Conservation (phyloP, 768 basidiomycete genomes). For the Pisolithus microcarpus region DNA sequence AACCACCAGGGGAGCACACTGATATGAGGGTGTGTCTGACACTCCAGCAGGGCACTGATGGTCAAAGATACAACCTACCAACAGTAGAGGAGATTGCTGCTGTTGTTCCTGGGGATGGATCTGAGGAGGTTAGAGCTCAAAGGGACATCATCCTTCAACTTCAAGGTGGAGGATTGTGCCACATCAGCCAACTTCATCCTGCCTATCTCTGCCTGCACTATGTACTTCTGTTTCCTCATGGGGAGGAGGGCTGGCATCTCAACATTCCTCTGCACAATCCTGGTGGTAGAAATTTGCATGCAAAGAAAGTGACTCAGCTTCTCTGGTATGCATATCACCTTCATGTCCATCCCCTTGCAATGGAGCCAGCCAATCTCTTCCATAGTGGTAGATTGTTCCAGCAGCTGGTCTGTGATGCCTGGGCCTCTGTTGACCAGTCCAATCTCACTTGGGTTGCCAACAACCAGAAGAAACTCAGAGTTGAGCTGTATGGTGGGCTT, state of each 20-base stretch:
- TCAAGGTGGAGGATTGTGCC: constrained; percentile 17
- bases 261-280: constrained; percentile 4
- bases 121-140: constrained; percentile 1
- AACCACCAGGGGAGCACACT: constrained; percentile 4
- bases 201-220: constrained; percentile 33
- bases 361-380: constrained; percentile 25
- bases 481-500: constrained; percentile 29
- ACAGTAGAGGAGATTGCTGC: constrained; percentile 34
- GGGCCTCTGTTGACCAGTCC: constrained; percentile 37
- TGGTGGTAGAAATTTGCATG: neutral
- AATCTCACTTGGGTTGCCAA: constrained; percentile 27
- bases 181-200: constrained; percentile 29
- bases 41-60: constrained; percentile 15
- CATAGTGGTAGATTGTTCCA: constrained; percentile 31
- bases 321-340: neutral
- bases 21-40: constrained; percentile 5
- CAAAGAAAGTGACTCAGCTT: neutral
- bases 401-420: constrained; percentile 39
- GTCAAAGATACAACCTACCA: constrained; percentile 35
- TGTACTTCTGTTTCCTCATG: constrained; percentile 36
- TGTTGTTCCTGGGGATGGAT: constrained; percentile 28
- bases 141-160: constrained; percentile 29
- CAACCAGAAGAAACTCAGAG: constrained; percentile 31
- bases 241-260: constrained; percentile 30
- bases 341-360: neutral